Conservation (phyloP, 306 rosid genomes). For the Prosopis cineraria region DNA sequence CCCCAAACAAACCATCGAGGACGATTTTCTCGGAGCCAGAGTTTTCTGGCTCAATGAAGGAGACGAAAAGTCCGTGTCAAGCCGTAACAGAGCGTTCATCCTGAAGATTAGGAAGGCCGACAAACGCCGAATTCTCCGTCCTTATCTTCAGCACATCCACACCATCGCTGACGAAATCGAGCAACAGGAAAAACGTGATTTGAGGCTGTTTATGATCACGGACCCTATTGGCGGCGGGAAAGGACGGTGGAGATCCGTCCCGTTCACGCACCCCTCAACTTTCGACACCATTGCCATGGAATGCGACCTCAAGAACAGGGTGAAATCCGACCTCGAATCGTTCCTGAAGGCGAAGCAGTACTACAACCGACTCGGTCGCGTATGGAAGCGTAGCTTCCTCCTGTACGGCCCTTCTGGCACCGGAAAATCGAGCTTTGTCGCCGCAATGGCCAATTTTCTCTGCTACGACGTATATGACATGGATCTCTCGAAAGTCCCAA, state of each 20-base stretch:
- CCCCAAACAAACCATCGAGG: constrained; percentile 60
- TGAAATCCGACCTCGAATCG: constrained; percentile 77
- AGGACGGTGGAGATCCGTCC: constrained; percentile 62
- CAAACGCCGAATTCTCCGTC: constrained; percentile 70
- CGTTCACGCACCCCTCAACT: constrained; percentile 78
- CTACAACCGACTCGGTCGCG: constrained; percentile 72
- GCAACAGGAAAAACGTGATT: constrained; percentile 47
- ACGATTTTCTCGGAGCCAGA: constrained; percentile 68
- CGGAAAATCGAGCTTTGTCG: constrained; percentile 87
- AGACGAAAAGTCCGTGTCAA: not conserved
- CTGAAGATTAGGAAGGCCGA: constrained; percentile 64
- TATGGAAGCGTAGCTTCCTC: constrained; percentile 84
- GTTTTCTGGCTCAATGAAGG: constrained; percentile 53
- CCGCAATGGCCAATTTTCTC: constrained; percentile 90
- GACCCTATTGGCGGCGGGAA: not conserved
- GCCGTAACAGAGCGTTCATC: constrained; percentile 31
- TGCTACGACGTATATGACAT: constrained; percentile 69
- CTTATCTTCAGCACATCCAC: constrained; percentile 82
- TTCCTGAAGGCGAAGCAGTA: constrained; percentile 73
- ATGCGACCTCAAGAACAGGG: constrained; percentile 58
- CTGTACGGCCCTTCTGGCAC: constrained; percentile 89
- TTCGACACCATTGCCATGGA: constrained; percentile 83
- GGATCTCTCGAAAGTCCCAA: constrained; percentile 49
- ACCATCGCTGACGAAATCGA: constrained; percentile 66
- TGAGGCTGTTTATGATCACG: constrained; percentile 57